Percentiles rank a stretch among this genome's conserved stretches.
These are phyloP conservation scores for Mercurialis annua DNA, from an alignment of 345 rosid genomes.

Conservation along the genomic window DNA sequence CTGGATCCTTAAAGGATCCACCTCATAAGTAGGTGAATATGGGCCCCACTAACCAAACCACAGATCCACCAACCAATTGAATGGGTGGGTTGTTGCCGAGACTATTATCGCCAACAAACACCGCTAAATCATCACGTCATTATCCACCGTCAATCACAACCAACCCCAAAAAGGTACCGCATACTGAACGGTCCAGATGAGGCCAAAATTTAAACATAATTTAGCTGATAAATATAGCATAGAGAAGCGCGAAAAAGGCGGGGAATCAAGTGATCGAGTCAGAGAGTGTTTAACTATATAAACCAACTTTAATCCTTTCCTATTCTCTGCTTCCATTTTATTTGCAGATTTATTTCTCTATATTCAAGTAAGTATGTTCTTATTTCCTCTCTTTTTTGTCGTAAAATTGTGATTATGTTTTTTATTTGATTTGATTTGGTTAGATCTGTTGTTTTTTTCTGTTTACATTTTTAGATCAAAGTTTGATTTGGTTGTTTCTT, in stretches of 20 bases:
- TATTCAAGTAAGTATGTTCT: background rate
- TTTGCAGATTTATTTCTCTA: background rate
- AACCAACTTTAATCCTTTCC: background rate
- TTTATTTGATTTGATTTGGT: no score
- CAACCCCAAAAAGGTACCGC: background rate
- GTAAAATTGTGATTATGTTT: no score
- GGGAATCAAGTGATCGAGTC: slow-evolving; percentile 17
- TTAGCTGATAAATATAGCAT: background rate
- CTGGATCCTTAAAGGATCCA: background rate
- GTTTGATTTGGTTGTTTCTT: background rate
- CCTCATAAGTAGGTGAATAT: background rate
- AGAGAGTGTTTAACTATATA: background rate
- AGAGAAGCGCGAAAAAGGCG: background rate
- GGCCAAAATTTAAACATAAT: background rate
- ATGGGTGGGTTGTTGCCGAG: background rate
- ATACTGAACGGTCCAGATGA: background rate
- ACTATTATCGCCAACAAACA: slow-evolving; percentile 2
- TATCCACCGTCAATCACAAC: background rate
- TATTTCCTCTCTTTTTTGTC: background rate
- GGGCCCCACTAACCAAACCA: slow-evolving; percentile 8
- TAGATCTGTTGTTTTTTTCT: background rate
- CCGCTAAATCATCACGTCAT: background rate
- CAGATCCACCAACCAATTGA: background rate
- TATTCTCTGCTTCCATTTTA: background rate
- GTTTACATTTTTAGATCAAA: no score